These are phyloP conservation scores for Spinellus fusiger DNA, from an alignment of 192 early-diverging fungal genomes.

Conservation along the genomic window DNA sequence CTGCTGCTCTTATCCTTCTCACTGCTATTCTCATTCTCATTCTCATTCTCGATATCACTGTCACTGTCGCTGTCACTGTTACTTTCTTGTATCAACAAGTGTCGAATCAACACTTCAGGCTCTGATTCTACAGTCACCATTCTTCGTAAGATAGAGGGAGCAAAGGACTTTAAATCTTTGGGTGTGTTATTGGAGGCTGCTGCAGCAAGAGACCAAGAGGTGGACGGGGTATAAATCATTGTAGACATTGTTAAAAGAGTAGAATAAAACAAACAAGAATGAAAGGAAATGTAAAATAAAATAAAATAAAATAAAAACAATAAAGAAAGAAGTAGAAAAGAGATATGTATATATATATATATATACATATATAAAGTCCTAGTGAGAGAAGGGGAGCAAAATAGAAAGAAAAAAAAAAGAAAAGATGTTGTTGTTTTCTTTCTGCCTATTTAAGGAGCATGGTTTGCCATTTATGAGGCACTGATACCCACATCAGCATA, in stretches of 20 bases:
- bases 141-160: too few relatives aligned
- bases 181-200: too few relatives aligned
- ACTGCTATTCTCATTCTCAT: background rate
- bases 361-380: background rate
- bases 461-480: background rate
- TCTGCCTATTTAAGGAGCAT: background rate
- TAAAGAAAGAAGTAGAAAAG: background rate
- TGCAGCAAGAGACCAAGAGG: background rate
- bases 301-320: background rate
- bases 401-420: background rate
- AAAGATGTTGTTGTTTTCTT: background rate
- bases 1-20: background rate
- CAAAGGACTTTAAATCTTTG: too few relatives aligned
- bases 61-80: background rate
- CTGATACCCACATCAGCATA: slow-evolving; percentile 27
- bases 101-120: background rate
- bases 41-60: background rate
- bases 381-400: background rate
- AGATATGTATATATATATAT: background rate
- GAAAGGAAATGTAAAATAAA: background rate
- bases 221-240: background rate
- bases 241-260: too few relatives aligned
- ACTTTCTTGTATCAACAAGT: background rate
- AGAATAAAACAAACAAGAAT: too few relatives aligned
- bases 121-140: background rate